Percentiles rank a stretch among this genome's conserved stretches.
These are phyloP conservation scores for Metarhizium guizhouense DNA, from an alignment of 2,329 filamentous ascomycete genomes.

Conservation along the genomic window DNA sequence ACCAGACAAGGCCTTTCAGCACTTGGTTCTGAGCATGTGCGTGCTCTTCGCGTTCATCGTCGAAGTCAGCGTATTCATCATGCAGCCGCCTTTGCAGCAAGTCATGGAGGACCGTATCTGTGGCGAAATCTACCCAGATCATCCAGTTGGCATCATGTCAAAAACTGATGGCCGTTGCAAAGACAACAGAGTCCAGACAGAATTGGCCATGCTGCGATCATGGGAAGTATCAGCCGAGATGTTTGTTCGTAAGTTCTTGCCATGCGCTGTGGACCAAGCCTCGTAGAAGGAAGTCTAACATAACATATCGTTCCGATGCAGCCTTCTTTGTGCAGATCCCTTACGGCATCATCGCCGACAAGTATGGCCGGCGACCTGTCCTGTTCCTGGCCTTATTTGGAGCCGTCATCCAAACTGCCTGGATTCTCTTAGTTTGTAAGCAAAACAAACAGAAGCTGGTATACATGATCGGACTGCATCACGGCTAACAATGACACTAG, in stretches of 20 bases:
- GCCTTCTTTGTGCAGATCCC: constrained; percentile 35
- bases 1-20: constrained; percentile 17
- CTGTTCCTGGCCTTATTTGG: constrained; percentile 28
- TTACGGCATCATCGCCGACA: constrained; percentile 37
- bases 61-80: constrained; percentile 29
- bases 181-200: constrained; percentile 35
- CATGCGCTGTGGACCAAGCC: background rate
- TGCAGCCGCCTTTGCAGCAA: constrained; percentile 34
- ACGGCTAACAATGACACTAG: constrained; percentile 12
- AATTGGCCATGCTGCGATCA: constrained; percentile 42
- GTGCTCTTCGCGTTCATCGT: constrained; percentile 32
- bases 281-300: background rate
- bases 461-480: background rate
- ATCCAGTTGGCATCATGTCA: constrained; percentile 18
- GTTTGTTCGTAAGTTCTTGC: constrained; percentile 30
- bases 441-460: background rate
- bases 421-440: constrained; percentile 24
- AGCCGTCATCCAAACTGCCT: constrained; percentile 16
- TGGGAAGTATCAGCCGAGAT: constrained; percentile 36
- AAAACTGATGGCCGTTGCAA: constrained; percentile 39
- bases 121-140: constrained; percentile 34
- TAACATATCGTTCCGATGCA: constrained; percentile 6
- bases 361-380: constrained; percentile 34
- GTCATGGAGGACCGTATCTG: constrained; percentile 47
- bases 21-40: constrained; percentile 22